A percentile compares a stretch with the other conserved stretches of the same genome.
Conservation (phyloP, 352 stramenopile genomes). For the Globisporangium orthogonon region DNA sequence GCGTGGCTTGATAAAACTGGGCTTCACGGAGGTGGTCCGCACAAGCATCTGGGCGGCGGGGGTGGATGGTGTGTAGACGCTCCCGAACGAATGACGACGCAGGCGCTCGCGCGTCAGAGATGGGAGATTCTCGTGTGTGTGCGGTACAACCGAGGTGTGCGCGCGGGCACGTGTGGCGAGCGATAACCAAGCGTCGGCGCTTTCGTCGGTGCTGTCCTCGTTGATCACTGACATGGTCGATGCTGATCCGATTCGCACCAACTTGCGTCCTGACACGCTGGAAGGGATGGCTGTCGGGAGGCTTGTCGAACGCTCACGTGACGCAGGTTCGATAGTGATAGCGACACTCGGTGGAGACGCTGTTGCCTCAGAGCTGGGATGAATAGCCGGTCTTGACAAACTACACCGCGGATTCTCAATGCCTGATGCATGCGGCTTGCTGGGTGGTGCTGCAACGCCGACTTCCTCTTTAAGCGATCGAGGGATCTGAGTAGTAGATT, state of each 20-base stretch:
- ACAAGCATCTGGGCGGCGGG: background rate
- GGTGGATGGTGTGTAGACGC: background rate
- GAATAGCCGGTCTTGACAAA: background rate
- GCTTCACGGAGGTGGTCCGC: constrained; percentile 1
- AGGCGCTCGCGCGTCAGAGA: background rate
- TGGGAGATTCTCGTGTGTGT: background rate
- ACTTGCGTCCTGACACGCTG: background rate
- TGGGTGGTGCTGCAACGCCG: background rate
- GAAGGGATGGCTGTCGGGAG: background rate
- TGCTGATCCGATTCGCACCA: background rate
- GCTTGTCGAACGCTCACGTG: background rate
- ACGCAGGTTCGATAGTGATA: background rate
- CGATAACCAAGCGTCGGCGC: background rate
- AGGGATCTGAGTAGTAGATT: background rate
- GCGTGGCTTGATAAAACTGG: constrained; percentile 4
- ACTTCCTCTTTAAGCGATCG: background rate
- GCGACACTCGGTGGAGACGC: background rate
- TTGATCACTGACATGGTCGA: background rate
- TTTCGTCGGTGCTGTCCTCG: background rate
- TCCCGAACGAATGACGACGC: background rate
- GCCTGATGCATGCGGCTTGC: background rate
- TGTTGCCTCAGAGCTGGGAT: no score
- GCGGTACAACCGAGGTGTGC: background rate
- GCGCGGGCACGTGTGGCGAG: background rate
- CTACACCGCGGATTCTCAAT: background rate